These are phyloP conservation scores for Clitopilus passeckerianus DNA, from an alignment of 768 basidiomycete species.

Conservation along the genomic window DNA sequence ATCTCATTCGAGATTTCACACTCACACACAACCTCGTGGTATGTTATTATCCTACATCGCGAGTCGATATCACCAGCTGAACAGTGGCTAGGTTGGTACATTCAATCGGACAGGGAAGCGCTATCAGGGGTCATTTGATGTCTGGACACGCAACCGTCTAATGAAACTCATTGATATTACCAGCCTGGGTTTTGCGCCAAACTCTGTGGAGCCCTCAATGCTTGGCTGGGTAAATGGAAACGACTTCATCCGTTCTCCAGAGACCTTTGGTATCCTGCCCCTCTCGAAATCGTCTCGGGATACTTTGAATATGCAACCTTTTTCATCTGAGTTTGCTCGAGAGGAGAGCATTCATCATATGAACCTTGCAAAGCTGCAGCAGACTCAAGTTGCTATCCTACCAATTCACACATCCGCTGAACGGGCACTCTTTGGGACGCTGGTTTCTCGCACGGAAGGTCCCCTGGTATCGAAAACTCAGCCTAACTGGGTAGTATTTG, in stretches of 20 bases:
- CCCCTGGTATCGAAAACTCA: background rate
- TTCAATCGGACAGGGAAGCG: constrained; percentile 12
- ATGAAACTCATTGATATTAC: constrained; percentile 1
- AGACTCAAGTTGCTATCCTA: constrained; percentile 18
- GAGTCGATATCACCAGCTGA: constrained; percentile 3
- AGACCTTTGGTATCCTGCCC: constrained; percentile 16
- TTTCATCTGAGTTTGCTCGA: background rate
- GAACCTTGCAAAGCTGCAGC: constrained; percentile 17
- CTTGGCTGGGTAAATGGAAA: constrained; percentile 15
- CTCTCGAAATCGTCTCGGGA: constrained; percentile 8
- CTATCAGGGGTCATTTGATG: constrained; percentile 14
- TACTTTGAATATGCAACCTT: constrained; percentile 11
- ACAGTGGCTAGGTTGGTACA: constrained; percentile 17
- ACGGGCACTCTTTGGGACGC: constrained; percentile 12
- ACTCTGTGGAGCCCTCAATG: background rate
- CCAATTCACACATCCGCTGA: constrained; percentile 21
- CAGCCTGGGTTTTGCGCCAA: background rate
- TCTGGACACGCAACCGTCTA: constrained; percentile 11
- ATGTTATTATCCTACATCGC: background rate
- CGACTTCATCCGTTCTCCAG: constrained; percentile 9
- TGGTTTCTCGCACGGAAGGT: constrained; percentile 1
- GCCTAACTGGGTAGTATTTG: constrained; percentile 10
- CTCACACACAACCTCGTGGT: constrained; percentile 10
- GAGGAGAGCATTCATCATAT: constrained; percentile 9
- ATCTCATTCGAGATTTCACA: constrained; percentile 7